Evolutionary conservation across 345 rosid species (phyloP).

Genomic region (Pseudoturritis turrita): DNA sequence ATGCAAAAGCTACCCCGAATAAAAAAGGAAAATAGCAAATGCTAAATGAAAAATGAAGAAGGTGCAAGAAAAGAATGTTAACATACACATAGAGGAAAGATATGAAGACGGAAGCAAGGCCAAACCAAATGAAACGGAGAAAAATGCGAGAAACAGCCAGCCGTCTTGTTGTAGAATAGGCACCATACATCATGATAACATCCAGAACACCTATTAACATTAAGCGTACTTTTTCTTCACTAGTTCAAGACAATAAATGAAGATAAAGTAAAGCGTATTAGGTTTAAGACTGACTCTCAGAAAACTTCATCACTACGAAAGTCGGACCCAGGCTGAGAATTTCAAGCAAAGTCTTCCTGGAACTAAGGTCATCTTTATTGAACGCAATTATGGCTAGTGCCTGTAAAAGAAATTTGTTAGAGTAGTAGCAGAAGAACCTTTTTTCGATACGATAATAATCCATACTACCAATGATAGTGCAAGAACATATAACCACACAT

Average conservation of each 20-base stretch:
- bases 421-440: constrained; percentile 5
- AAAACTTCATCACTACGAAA: constrained; percentile 86
- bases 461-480: neutral
- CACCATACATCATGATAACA: constrained; percentile 93
- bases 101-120: constrained; percentile 64
- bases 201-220: constrained; percentile 73
- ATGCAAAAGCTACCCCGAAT: neutral
- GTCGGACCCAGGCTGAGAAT: constrained; percentile 96
- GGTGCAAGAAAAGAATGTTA: neutral
- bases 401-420: constrained; percentile 36
- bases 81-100: constrained; percentile 93
- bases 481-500: constrained; percentile 9
- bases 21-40: neutral
- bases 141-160: constrained; percentile 80
- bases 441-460: neutral
- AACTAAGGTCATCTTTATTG: constrained; percentile 45
- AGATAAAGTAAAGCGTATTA: neutral
- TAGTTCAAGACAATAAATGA: neutral
- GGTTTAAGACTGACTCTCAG: constrained; percentile 57
- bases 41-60: constrained; percentile 3
- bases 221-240: neutral
- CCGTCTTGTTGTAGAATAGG: constrained; percentile 79
- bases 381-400: constrained; percentile 88
- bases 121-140: constrained; percentile 84
- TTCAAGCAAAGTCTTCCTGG: constrained; percentile 55